Evolutionary conservation across 2,329 filamentous ascomycete species (phyloP), one percentile per base, ranked within the genome.

Genomic region (Didymella pinodella): DNA sequence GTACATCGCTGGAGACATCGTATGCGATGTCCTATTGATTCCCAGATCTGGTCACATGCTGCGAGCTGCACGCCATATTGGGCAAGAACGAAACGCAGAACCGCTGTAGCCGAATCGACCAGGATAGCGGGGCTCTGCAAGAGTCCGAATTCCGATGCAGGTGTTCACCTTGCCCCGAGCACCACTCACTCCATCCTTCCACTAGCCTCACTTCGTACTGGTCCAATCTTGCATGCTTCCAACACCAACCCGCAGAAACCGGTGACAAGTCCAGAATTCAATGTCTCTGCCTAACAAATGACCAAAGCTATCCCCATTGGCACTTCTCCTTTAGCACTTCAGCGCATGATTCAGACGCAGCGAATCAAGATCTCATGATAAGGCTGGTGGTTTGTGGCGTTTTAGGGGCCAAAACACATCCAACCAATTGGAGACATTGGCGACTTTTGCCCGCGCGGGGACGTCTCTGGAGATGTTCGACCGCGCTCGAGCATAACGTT

Each of bases 341-440:
- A 44, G n/a, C 48, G 49, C 50, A 49, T 45, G 34, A 54, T 48
- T 57, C 48, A 11, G 31, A 6, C 47, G 16, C 34, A 36, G 48
- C 60, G 43, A 60, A 63, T 60, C 34, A 51, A 28, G 6, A 32
- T 16, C 7, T 26, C 41, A n/a, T 52, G 53, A 57, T 55, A 63
- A 54, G 57, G 54, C 32, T 52, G 48, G 43, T 43, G n/a, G 20
- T 48, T 18, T 25, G 40, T 48, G 45, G 25, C 45, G 55, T 32
- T 32, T 47, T 47, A 52, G 56, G 55, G 52, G 32, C 60, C 52
- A 41, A 51, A 57, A 55, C 34, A 25, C 44, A 31, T 34, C 60
- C 60, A 62, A 62, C 60, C 60, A 62, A 62, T 62, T 62, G 53
- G 53, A 62, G 53, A 59, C 46, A 50, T 54, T 57, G 40, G 56